Evolutionary conservation across 257 asterid genomes (phyloP), one percentile per base, ranked within the genome.

Genomic region (Fraxinus americana): DNA sequence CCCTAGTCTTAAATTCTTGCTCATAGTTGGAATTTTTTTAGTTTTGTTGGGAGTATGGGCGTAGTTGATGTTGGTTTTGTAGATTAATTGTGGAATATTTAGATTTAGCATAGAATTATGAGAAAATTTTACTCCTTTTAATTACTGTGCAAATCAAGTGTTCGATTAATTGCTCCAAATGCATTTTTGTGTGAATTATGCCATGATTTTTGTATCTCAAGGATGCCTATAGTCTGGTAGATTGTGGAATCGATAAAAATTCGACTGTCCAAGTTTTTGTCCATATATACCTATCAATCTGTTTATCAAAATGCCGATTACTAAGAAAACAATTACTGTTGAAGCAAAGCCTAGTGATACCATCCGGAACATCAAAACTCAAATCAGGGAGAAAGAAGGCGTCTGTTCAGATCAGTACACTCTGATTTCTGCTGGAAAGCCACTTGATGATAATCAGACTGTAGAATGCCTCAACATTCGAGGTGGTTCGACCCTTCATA

Each of bases 241-340:
- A 80, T 54, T 65, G 70, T 41, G 78, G 59, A 48, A 70, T 83
- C 41, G 14, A 23, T 10, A 61, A 77, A 7, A 77, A 80, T 70
- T 80, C 84, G 57, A 77, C 78, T 5, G 43, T 83, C 17, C 39
- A 70, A 35, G 67, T 57, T n/a, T 73, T 52, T 77, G 78, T 84
- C 35, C 77, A 68, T 9, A 68, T 9, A 67, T 9, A 23, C 77
- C 75, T 8, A 16, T 65, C 7, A 71, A 2, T 4, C 10, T 81
- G 32, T 54, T 1, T 8, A 75, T 84, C 34, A 78, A 57, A 25
- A 52, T 71, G 50, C 61, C 72, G 7, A 29, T 52, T 21, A 4
- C 30, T 14, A 63, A 38, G 39, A 77, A 59, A 14, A n/a, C 14
- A n/a, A 30, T 84, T 75, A 54, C 2, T 3, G 71, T 81, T 34